Base-by-base conservation (phyloP, 306 rosid species). In the Pterocarpus macrocarpus region DNA sequence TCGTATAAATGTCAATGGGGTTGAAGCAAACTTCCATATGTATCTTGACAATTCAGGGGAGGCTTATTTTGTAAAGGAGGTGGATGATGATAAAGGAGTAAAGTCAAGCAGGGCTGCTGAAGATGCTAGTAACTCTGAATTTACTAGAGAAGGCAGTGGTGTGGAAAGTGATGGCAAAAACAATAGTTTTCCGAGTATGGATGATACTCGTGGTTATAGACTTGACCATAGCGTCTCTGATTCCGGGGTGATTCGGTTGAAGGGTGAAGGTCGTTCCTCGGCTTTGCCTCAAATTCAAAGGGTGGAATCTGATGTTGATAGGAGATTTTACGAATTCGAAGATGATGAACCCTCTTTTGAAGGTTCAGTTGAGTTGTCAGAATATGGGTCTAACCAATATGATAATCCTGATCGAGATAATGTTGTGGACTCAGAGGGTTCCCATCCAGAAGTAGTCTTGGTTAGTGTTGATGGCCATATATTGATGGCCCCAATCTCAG, bases 391-490 rank as follows among this genome's bases (percentile, higher is more conserved):
- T 55, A 84, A 81, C 57, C 90, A 80, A 12, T 89, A 72, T 66
- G 97, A 89, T 43, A 85, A 69, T 82, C 50, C 88, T 30, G 91
- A 89, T 65, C 81, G 86, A 45, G 94, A 88, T 8, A 85, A 78
- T 82, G 69, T 65, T 47, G 87, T 72, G 22, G 97, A 90, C 57
- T 87, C 96, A 0, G 93, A 87, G 63, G 86, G 82, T 79, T 67
- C 85, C 2, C 86, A 81, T 79, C 92, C 98, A 1, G 99, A 88
- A 86, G 90, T 96, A 83, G 89, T 96, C 32, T 84, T 96, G 90
- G 93, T 96, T 44, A 93, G 99, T 84, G 98, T 93, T 65, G 99
- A 96, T 83, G 99, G 99, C 52, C 97, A 85, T 74, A 82, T 96
- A 65, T 79, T 96, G 84, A 93, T 81, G 4, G 99, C 98, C 36